phyloP scores from a whole-genome alignment of 495 filamentous ascomycete genomes.

The Opeltia flavorubescens region DNA sequence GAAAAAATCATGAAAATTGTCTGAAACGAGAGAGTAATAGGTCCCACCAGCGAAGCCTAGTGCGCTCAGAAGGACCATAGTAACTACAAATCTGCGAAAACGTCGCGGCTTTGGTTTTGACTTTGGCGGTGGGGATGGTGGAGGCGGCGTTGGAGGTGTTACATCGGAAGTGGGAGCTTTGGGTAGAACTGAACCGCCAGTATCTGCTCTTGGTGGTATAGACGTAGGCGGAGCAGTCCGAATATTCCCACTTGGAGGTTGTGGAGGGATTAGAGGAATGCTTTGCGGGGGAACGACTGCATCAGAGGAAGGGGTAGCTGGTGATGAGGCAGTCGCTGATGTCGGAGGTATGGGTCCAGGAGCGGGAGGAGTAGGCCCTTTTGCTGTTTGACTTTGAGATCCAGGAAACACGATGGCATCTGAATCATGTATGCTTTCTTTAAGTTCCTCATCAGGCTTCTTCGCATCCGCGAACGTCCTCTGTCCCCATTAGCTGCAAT shows the following conservation, averaged over 20 bases:
- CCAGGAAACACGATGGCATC: conserved; percentile 42
- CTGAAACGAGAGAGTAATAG: conserved; percentile 80
- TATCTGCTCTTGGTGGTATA: conserved; percentile 17
- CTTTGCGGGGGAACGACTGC: conserved; percentile 46
- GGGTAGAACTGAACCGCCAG: conserved; percentile 4
- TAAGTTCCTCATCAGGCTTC: conserved; percentile 26
- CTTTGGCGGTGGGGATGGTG: conserved; percentile 28
- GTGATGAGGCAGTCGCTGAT: conserved; percentile 17
- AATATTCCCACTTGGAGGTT: conserved; percentile 32
- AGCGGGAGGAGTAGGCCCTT: conserved; percentile 32
- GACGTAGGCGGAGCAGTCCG: conserved; percentile 26
- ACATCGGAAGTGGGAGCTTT: conserved; percentile 4
- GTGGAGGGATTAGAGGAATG: conserved; percentile 44
- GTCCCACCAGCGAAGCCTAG: conserved; percentile 76
- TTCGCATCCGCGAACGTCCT: conserved; percentile 39
- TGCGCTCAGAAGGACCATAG: conserved; percentile 55
- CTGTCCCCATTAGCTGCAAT: conserved; percentile 8
- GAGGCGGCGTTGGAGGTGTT: conserved; percentile 21
- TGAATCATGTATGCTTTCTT: conserved; percentile 28
- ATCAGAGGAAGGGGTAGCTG: conserved; percentile 31
- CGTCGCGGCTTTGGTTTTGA: conserved; percentile 52
- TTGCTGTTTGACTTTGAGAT: conserved; percentile 36
- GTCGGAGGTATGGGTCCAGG: conserved; percentile 24
- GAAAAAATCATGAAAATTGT: conserved; percentile 99
- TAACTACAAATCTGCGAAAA: conserved; percentile 61